phyloP scores from a whole-genome alignment of 2,329 filamentous ascomycete genomes.

The Stagonosporopsis rhizophila region DNA sequence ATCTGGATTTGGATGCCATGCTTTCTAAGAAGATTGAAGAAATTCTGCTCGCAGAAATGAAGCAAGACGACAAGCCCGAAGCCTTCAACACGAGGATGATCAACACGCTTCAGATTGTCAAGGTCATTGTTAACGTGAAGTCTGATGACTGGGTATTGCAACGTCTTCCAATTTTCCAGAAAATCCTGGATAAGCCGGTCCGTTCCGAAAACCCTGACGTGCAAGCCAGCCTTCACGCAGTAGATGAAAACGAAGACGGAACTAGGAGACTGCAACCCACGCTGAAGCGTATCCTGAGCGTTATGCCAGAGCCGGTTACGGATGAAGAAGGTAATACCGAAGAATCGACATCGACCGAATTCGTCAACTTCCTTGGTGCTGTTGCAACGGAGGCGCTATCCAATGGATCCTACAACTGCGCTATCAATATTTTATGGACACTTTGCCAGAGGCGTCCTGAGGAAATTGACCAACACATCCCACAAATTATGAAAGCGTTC shows the following conservation, averaged over 20 bases:
- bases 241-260: constrained; percentile 73
- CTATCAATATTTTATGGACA: constrained; percentile 93
- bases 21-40: constrained; percentile 90
- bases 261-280: constrained; percentile 70
- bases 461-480: constrained; percentile 88
- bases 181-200: constrained; percentile 86
- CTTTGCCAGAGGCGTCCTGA: constrained; percentile 83
- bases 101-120: constrained; percentile 91
- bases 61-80: constrained; percentile 62
- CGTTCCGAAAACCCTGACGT: constrained; percentile 90
- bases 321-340: constrained; percentile 84
- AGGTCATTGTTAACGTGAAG: constrained; percentile 87
- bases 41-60: constrained; percentile 76
- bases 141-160: constrained; percentile 88
- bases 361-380: constrained; percentile 82
- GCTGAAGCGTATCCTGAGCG: constrained; percentile 82
- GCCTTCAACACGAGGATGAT: constrained; percentile 86
- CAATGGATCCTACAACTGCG: constrained; percentile 80
- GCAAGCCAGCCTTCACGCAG: constrained; percentile 86
- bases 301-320: constrained; percentile 81
- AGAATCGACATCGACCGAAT: constrained; percentile 79
- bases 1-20: constrained; percentile 82
- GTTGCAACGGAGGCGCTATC: constrained; percentile 88
- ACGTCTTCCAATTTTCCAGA: constrained; percentile 79
- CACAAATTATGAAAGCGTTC: constrained; percentile 88